A percentile compares a stretch with the other conserved stretches of the same genome.
Conservation (phyloP, 768 basidiomycete species). For the Trametes cinnabarina region DNA sequence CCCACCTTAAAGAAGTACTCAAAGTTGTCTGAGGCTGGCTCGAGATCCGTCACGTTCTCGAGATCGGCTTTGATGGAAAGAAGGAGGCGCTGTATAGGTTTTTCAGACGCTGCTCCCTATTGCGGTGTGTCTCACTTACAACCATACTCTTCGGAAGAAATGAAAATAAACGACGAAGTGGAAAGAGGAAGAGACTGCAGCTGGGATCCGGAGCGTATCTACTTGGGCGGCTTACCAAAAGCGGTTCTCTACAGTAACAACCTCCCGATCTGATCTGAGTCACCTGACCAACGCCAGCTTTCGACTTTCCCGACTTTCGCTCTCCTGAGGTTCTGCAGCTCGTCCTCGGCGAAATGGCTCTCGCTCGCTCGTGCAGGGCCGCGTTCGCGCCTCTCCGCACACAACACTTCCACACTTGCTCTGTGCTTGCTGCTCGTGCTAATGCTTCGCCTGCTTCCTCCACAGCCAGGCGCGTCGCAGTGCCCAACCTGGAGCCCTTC, state of each 20-base stretch:
- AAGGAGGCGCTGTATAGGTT: constrained; percentile 52
- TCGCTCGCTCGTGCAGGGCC: constrained; percentile 19
- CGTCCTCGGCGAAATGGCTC: constrained; percentile 18
- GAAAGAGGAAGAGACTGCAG: too few relatives aligned
- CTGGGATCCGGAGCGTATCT: too few relatives aligned
- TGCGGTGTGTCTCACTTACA: constrained; percentile 15
- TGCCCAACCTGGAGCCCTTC: constrained; percentile 12
- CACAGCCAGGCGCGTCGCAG: constrained; percentile 16
- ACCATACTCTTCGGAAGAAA: too few relatives aligned
- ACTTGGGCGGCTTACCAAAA: neutral
- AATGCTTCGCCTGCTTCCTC: constrained; percentile 12
- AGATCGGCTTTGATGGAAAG: constrained; percentile 78
- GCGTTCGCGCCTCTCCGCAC: constrained; percentile 22
- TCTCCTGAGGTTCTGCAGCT: neutral
- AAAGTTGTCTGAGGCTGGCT: constrained; percentile 64
- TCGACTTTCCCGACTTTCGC: neutral
- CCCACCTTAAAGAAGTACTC: constrained; percentile 78
- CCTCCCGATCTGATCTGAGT: constrained; percentile 12
- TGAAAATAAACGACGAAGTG: too few relatives aligned
- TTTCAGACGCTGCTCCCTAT: too few relatives aligned
- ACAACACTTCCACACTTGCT: constrained; percentile 14
- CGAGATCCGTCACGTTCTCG: constrained; percentile 71
- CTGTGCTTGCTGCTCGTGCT: constrained; percentile 8
- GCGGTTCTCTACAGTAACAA: neutral
- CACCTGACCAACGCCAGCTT: constrained; percentile 13